Base-by-base conservation (phyloP, 805 yeast genomes). In the Torulaspora gathmanii region DNA sequence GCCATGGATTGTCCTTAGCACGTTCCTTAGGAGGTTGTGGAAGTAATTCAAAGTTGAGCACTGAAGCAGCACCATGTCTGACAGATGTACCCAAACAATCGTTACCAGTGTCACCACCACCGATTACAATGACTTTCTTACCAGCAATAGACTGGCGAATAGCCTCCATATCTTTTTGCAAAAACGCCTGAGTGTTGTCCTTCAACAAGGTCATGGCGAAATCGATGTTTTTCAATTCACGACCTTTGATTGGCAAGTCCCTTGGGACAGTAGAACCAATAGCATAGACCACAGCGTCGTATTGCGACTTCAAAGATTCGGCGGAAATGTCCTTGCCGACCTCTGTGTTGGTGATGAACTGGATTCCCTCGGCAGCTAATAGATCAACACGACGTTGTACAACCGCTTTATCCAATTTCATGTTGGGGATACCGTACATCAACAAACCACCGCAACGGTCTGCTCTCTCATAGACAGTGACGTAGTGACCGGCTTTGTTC, bases 91-190 rank as follows among this genome's bases (percentile, higher is more conserved):
- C 98, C 61, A 91, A 77, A 79, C 98, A 91, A 75, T 91, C 99
- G 65, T 91, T 91, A 79, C 99, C 99, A 28, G 98, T 91, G 69
- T 91, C 99, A 80, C 99, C 99, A 74, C 99, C 99, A 61, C 99
- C 99, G 73, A 91, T 91, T 45, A 91, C 98, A 60, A 91, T 82
- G 46, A 91, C 98, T 53, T 86, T 75, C 75, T 91, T 93, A 56
- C 93, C 98, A 50, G 76, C 80, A 49, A 91, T 67, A 50, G 77
- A 75, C 53, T 75, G 71, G 54, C 84, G 79, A 48, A 91, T 83
- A 46, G 81, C 84, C 51, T 82, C 93, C 66, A 93, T 74, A 58
- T 85, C 78, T 55, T 82, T 82, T 46, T 84, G 87, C 54, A 93
- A 77, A 60, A 93, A 75, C 2, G 96, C 95, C 70, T 88, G 78